phyloP scores from a whole-genome alignment of 192 early-diverging fungal genomes.

The Jimgerdemannia lactiflua region DNA sequence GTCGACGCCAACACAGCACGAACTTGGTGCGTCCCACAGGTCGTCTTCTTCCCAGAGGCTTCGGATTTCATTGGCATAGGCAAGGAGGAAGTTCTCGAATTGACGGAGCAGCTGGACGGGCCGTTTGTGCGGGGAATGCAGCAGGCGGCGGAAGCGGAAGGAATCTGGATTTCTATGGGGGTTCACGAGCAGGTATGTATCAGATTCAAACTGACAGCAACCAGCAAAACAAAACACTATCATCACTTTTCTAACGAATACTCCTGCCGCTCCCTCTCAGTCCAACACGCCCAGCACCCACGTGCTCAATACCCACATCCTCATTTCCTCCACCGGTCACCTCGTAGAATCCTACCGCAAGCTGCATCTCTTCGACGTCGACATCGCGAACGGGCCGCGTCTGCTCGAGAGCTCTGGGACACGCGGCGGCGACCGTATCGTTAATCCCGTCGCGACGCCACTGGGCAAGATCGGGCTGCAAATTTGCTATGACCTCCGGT shows the following conservation, averaged over 20 bases:
- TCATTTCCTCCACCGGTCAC: conserved; percentile 57
- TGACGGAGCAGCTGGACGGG: conserved; percentile 45
- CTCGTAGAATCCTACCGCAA: conserved; percentile 64
- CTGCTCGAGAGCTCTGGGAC: conserved; percentile 46
- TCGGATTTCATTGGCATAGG: conserved; percentile 75
- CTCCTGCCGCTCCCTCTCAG: neutral
- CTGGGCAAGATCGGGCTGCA: conserved; percentile 57
- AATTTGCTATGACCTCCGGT: conserved; percentile 83
- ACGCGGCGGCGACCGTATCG: conserved; percentile 31
- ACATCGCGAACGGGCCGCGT: conserved; percentile 45
- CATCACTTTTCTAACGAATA: neutral
- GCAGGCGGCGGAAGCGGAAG: conserved; percentile 50
- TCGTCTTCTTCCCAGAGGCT: conserved; percentile 82
- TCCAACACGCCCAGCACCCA: conserved; percentile 6
- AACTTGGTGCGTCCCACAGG: conserved; percentile 24
- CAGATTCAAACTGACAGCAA: neutral
- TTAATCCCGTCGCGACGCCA: conserved; percentile 40
- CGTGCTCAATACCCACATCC: conserved; percentile 67
- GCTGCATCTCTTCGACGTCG: conserved; percentile 80
- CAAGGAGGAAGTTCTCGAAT: conserved; percentile 39
- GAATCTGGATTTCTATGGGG: conserved; percentile 74
- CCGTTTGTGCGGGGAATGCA: conserved; percentile 61
- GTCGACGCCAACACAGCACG: neutral
- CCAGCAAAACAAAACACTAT: neutral
- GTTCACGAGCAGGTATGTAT: conserved; percentile 63